Evolutionary conservation across 257 asterid species (phyloP).

Genomic region (Misopates orontium): DNA sequence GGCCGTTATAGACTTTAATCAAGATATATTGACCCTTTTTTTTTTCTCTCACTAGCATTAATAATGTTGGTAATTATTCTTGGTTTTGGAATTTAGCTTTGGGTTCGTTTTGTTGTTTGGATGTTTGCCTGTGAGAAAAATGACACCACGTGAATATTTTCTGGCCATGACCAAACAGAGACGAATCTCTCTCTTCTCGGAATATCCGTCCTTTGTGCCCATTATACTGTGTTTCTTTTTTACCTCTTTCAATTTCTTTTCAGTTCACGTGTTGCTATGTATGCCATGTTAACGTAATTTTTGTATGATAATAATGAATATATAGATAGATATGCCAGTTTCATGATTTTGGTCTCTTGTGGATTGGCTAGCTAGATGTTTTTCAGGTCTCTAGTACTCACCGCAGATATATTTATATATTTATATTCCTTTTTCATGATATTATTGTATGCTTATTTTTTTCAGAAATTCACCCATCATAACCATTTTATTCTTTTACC

Average conservation of each 20-base stretch:
- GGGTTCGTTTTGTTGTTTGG: slow-evolving; percentile 52
- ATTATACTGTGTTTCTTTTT: background rate
- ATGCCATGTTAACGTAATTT: slow-evolving; percentile 18
- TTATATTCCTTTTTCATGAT: slow-evolving; percentile 29
- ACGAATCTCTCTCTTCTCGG: slow-evolving; percentile 31
- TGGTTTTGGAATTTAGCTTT: slow-evolving; percentile 25
- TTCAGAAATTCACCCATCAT: background rate
- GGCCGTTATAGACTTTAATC: background rate
- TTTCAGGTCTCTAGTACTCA: slow-evolving; percentile 31
- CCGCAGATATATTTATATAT: slow-evolving; percentile 32
- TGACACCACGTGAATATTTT: slow-evolving; percentile 62
- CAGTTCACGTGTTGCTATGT: slow-evolving; percentile 53
- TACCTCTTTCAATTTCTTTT: slow-evolving; percentile 24
- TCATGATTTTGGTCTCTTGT: slow-evolving; percentile 55
- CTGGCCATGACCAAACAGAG: slow-evolving; percentile 41
- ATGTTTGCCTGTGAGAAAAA: slow-evolving; percentile 44
- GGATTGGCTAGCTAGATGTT: slow-evolving; percentile 43
- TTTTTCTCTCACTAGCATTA: background rate
- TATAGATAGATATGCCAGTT: background rate
- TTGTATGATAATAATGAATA: background rate
- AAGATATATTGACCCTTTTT: background rate
- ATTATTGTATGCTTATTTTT: background rate
- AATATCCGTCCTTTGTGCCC: slow-evolving; percentile 33
- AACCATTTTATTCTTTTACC: slow-evolving; percentile 10
- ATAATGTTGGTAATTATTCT: background rate